Evolutionary conservation across 495 filamentous ascomycete species (phyloP), one percentile per base, ranked within the genome.

Genomic region (Penicillium cosmopolitanum): DNA sequence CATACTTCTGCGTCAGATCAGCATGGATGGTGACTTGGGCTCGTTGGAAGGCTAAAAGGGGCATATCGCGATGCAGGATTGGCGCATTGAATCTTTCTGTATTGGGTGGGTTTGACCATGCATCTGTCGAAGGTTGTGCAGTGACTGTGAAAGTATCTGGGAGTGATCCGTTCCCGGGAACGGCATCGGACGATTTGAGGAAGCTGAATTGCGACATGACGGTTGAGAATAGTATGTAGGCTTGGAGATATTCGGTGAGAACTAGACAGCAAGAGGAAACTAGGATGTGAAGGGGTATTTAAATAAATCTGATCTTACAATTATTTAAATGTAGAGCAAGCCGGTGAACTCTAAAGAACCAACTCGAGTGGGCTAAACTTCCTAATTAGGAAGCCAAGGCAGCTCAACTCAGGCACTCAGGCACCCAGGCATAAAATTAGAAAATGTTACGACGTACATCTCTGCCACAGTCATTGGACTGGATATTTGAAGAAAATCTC

Each of bases 11-110:
- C 5, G 42, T 44, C 5, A 44, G 5, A 16, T 18, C 9, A 4
- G n/a, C 42, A 4, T 44, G 42, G 16, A 44, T 44, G 42, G 42
- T 44, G 8, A 44, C 42, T 19, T 44, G 42, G 15, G n/a, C 42
- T 18, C 42, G 42, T 44, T 44, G 42, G 42, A 44, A 44, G 42
- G 42, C 16, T 19, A 18, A 2, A 6, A 44, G 42, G 6, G 42
- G 42, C 16, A 44, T 9, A 19, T 19, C n/a, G 3, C 16, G 15
- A n/a, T 44, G 16, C 16, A 44, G n/a, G 5, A 44, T 44, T 19
- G 42, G 42, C 42, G 42, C 42, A 18, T 44, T 44, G 16, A 44
- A 44, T 44, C 42, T 44, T 19, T 44, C 42, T 21, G 42, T 44
- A 44, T 44, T 0, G 8, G 42, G 42, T 44, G 42, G 42, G 7